Conservation (phyloP, 345 rosid genomes). For the Gossypium bickii region DNA sequence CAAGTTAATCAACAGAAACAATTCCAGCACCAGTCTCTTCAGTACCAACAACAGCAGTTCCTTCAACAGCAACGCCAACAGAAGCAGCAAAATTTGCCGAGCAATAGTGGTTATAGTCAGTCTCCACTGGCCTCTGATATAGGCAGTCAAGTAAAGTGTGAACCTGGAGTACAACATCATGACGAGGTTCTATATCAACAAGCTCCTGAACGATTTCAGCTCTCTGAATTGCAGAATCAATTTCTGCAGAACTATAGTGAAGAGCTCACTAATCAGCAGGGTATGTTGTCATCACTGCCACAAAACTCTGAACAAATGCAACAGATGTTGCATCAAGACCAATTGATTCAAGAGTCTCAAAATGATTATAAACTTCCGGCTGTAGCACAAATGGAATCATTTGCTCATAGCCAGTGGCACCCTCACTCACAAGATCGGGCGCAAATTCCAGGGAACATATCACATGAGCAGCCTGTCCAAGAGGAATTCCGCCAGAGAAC, state of each 20-base stretch:
- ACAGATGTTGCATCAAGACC: constrained; percentile 50
- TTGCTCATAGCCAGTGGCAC: constrained; percentile 56
- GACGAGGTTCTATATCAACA: constrained; percentile 48
- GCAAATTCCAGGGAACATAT: constrained; percentile 40
- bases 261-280: constrained; percentile 47
- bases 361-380: constrained; percentile 44
- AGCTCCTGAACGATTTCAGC: constrained; percentile 54
- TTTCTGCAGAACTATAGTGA: constrained; percentile 58
- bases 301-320: constrained; percentile 64
- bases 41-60: constrained; percentile 55
- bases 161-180: constrained; percentile 55
- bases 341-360: constrained; percentile 47
- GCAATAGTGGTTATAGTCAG: constrained; percentile 52
- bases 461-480: constrained; percentile 63
- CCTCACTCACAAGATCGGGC: constrained; percentile 52
- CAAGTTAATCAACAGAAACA: constrained; percentile 63
- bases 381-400: constrained; percentile 50
- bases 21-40: constrained; percentile 55
- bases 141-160: constrained; percentile 52
- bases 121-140: constrained; percentile 52
- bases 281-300: constrained; percentile 35
- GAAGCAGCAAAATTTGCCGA: constrained; percentile 51
- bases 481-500: constrained; percentile 73
- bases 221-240: constrained; percentile 60
- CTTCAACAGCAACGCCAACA: constrained; percentile 51